A percentile compares a stretch with the other conserved stretches of the same genome.
Evolutionary conservation across 768 basidiomycete species (phyloP).

Genomic region (Boletus rufocinnamomeus): DNA sequence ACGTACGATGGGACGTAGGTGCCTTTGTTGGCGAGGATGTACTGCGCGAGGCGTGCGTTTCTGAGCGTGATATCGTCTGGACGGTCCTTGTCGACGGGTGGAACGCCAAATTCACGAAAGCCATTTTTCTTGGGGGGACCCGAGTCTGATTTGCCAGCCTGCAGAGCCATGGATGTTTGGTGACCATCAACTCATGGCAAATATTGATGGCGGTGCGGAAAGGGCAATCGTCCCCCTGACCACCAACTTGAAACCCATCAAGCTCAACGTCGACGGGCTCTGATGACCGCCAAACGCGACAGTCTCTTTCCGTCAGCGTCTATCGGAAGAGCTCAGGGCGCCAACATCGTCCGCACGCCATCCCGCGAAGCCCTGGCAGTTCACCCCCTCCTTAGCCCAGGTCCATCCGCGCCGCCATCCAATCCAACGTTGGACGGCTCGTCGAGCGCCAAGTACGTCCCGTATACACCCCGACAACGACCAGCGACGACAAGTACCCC

Average conservation of each 20-base stretch:
- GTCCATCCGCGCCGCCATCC: neutral
- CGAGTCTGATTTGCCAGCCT: slow-evolving; percentile 17
- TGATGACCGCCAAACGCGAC: slow-evolving; percentile 41
- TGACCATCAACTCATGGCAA: neutral
- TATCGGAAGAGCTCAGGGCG: slow-evolving; percentile 52
- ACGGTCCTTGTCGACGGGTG: slow-evolving; percentile 13
- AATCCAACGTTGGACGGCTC: slow-evolving; percentile 4
- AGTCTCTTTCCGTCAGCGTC: slow-evolving; percentile 52
- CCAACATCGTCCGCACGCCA: slow-evolving; percentile 41
- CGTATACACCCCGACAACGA: slow-evolving; percentile 77
- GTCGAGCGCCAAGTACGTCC: slow-evolving; percentile 55
- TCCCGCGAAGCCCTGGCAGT: slow-evolving; percentile 59
- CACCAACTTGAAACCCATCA: neutral
- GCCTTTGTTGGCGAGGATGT: slow-evolving; percentile 42
- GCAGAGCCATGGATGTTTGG: slow-evolving; percentile 11
- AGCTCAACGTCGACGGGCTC: neutral
- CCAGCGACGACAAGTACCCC: slow-evolving; percentile 47
- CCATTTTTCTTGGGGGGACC: slow-evolving; percentile 21
- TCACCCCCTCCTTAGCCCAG: slow-evolving; percentile 61
- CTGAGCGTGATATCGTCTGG: slow-evolving; percentile 31
- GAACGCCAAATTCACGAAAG: slow-evolving; percentile 21
- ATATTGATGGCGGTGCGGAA: neutral
- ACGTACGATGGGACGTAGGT: slow-evolving; percentile 43
- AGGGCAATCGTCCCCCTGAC: neutral
- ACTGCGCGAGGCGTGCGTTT: slow-evolving; percentile 40